Base-by-base conservation (phyloP, 352 stramenopile species). In the Pythium inflatum region DNA sequence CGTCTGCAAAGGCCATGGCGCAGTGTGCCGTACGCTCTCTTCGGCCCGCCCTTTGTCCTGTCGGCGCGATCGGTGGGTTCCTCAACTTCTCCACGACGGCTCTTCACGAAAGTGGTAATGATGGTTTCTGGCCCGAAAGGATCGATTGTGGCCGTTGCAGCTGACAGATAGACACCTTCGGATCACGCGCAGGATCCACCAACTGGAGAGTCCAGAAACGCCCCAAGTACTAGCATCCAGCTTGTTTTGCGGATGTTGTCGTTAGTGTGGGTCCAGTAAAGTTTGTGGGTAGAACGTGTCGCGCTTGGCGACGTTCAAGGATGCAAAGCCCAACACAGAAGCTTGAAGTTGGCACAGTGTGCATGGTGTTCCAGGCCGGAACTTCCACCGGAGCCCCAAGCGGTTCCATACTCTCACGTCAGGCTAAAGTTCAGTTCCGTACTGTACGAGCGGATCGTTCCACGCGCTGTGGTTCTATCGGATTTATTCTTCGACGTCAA, bases 281-380 rank as follows among this genome's bases (percentile, higher is more conserved):
- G 18, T 25, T 50, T 50, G n/a, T n/a, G n/a, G n/a, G n/a, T n/a
- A n/a, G n/a, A n/a, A n/a, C 43, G 13, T 22, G 43, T 50, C 43
- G 20, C 43, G 20, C 49, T 50, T 62, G 54, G 54, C 54, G 54
- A 62, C 54, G 54, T 62, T 62, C 54, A 62, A 62, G 36, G 54
- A 62, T 62, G 36, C 54, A 50, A 43, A n/a, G 12, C 45, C n/a
- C 45, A 28, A 56, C 48, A 54, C 25, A 34, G 46, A 54, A 22
- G 46, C 46, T 54, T 24, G 2, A 36, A 56, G 22, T 25, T 53
- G 22, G 7, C 7, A 6, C 38, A 46, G 14, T n/a, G 38, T 46
- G 38, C 38, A 46, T 46, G 38, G 14, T 5, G 38, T 18, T n/a
- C n/a, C n/a, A n/a, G n/a, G n/a, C n/a, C n/a, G n/a, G n/a, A n/a